phyloP scores from a whole-genome alignment of 164 flowering plant species.

The Magnolia changhungtana region DNA sequence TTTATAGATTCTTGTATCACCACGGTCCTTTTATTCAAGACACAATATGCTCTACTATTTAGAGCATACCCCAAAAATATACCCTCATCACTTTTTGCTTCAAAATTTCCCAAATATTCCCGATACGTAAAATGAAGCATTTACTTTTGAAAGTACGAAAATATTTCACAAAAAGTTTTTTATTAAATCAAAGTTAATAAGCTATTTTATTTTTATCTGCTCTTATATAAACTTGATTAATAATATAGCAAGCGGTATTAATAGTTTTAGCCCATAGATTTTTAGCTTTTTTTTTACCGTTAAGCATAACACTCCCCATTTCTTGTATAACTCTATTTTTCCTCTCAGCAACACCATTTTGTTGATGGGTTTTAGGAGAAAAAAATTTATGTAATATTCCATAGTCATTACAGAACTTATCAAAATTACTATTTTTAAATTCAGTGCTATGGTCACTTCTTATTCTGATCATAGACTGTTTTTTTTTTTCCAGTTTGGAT shows the following conservation, averaged over 20 bases:
- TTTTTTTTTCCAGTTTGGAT: too few species aligned
- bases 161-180: neutral
- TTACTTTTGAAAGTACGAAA: neutral
- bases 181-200: neutral
- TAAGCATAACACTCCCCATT: neutral
- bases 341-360: neutral
- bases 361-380: neutral
- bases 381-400: neutral
- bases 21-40: neutral
- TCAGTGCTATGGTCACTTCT: neutral
- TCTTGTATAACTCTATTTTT: neutral
- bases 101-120: neutral
- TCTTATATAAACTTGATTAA: neutral
- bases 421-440: neutral
- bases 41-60: neutral
- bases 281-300: neutral
- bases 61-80: neutral
- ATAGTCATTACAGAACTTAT: neutral
- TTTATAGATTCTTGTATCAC: neutral
- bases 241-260: neutral
- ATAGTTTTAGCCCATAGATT: neutral
- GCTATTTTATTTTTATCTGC: neutral
- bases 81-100: neutral
- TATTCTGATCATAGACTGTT: neutral
- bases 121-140: neutral